These are phyloP conservation scores for Mycena haematopus DNA, from an alignment of 768 basidiomycete genomes.

Conservation along the genomic window DNA sequence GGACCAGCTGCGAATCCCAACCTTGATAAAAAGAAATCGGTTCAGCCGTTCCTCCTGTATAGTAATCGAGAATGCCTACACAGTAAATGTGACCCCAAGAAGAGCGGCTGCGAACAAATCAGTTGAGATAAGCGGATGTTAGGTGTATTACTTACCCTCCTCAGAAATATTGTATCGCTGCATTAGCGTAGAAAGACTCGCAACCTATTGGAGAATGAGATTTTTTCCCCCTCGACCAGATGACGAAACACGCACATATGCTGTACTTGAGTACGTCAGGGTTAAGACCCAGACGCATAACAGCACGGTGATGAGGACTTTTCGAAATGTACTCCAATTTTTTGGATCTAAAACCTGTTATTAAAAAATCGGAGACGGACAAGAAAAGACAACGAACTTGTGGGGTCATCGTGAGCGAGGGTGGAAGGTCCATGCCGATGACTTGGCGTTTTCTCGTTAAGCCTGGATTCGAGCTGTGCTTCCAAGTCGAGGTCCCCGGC, in stretches of 20 bases:
- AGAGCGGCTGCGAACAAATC: constrained; percentile 13
- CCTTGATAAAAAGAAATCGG: neutral
- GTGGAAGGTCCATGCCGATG: constrained; percentile 1
- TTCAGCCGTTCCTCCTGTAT: neutral
- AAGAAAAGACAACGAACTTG: constrained; percentile 3
- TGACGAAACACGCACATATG: constrained; percentile 17
- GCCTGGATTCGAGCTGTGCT: constrained; percentile 3
- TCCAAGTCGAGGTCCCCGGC: constrained; percentile 15
- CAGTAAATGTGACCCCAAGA: constrained; percentile 17
- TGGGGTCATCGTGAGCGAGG: constrained; percentile 17
- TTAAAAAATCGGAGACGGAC: neutral
- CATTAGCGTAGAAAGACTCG: constrained; percentile 16
- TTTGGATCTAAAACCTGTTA: constrained; percentile 8
- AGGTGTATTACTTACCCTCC: constrained; percentile 8
- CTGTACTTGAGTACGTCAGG: constrained; percentile 24
- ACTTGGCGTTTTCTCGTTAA: neutral
- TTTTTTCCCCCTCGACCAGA: neutral
- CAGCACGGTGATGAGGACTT: constrained; percentile 2
- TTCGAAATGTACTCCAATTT: constrained; percentile 13
- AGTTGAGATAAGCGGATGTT: neutral
- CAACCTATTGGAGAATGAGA: constrained; percentile 14
- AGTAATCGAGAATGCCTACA: constrained; percentile 2
- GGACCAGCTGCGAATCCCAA: constrained; percentile 29
- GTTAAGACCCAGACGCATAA: constrained; percentile 28
- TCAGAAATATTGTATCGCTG: constrained; percentile 16